Percentiles rank a stretch among this genome's conserved stretches.
Conservation (phyloP, 1,139 yeast species). For the Hyphopichia fennica region DNA sequence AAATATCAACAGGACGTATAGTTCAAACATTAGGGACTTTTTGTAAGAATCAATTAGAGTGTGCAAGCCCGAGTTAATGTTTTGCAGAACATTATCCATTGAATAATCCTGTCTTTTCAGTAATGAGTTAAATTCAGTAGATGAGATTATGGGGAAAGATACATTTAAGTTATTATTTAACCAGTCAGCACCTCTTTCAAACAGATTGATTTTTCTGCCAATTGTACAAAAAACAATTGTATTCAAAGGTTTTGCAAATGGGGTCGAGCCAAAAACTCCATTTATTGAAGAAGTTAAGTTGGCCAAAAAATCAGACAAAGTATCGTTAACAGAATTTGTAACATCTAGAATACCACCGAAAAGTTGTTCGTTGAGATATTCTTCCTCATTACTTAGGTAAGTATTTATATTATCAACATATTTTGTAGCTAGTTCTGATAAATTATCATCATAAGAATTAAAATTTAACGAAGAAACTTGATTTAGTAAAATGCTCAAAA, state of each 20-base stretch:
- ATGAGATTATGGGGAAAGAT: constrained; percentile 47
- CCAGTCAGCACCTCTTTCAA: constrained; percentile 81
- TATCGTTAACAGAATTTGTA: constrained; percentile 44
- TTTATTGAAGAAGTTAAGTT: constrained; percentile 28
- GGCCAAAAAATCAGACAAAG: constrained; percentile 42
- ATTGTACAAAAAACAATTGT: constrained; percentile 76
- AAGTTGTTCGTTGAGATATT: constrained; percentile 56
- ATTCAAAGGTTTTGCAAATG: constrained; percentile 61
- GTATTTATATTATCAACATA: constrained; percentile 24
- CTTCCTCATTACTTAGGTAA: constrained; percentile 29
- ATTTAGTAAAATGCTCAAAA: constrained; percentile 26
- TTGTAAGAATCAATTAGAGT: background rate
- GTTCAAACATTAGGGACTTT: constrained; percentile 38
- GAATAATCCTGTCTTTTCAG: background rate
- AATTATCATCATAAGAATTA: background rate
- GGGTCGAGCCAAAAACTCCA: constrained; percentile 63
- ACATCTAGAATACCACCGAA: constrained; percentile 67
- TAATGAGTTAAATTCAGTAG: background rate
- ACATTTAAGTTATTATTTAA: constrained; percentile 63
- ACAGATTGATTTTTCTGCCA: constrained; percentile 63
- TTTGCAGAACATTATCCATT: background rate
- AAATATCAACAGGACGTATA: constrained; percentile 43
- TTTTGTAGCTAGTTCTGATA: background rate
- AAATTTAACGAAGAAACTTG: background rate
- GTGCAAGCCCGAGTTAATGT: background rate